A percentile compares a stretch with the other conserved stretches of the same genome.
Conservation (phyloP, 2,329 filamentous ascomycete species). For the Chaetomiaceae sp. region DNA sequence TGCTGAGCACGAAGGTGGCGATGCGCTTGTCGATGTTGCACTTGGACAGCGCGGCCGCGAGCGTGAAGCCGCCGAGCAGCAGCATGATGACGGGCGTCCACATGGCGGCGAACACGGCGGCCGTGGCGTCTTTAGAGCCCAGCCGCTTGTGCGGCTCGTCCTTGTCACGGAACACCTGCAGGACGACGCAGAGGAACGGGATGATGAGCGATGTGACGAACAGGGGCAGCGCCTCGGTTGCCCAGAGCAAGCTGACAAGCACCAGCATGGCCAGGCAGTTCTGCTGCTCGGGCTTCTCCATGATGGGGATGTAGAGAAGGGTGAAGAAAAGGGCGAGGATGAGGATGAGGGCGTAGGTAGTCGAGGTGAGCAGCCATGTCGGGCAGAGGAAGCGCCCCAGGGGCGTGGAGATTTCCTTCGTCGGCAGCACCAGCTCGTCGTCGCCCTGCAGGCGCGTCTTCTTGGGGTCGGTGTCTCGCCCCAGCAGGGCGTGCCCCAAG, state of each 20-base stretch:
- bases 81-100: slow-evolving; percentile 99
- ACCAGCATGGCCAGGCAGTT: slow-evolving; percentile 92
- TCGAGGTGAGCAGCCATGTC: slow-evolving; percentile 74
- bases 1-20: slow-evolving; percentile 91
- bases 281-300: slow-evolving; percentile 84
- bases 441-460: slow-evolving; percentile 78
- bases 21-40: slow-evolving; percentile 97
- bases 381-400: slow-evolving; percentile 72
- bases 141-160: slow-evolving; percentile 61
- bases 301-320: slow-evolving; percentile 70
- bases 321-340: slow-evolving; percentile 68
- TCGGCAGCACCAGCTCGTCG: slow-evolving; percentile 54
- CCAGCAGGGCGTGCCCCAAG: slow-evolving; percentile 77
- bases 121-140: slow-evolving; percentile 71
- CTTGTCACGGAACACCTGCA: slow-evolving; percentile 77
- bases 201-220: slow-evolving; percentile 94
- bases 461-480: slow-evolving; percentile 61
- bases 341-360: slow-evolving; percentile 67
- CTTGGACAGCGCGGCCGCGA: slow-evolving; percentile 91
- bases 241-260: slow-evolving; percentile 92
- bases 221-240: slow-evolving; percentile 92
- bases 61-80: slow-evolving; percentile 88
- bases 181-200: slow-evolving; percentile 83
- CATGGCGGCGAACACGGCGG: slow-evolving; percentile 89
- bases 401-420: slow-evolving; percentile 70